Percentiles rank a stretch among this genome's conserved stretches.
Conservation (phyloP, 2,329 filamentous ascomycete genomes). For the Diaporthe destruens region DNA sequence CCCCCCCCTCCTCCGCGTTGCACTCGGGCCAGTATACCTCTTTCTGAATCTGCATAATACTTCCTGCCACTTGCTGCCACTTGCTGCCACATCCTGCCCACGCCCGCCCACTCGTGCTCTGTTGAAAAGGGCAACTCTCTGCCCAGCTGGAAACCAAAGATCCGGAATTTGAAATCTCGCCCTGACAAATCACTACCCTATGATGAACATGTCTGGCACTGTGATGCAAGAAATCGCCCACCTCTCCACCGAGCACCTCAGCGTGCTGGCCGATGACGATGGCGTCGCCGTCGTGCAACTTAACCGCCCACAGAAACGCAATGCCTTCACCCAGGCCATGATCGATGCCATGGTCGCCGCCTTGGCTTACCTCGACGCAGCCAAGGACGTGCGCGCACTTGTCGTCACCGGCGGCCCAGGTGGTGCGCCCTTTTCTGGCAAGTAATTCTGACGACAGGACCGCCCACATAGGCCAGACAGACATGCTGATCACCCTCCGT, state of each 20-base stretch:
- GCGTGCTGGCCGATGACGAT: slow-evolving; percentile 42
- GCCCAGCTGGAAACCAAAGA: neutral
- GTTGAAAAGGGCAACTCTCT: slow-evolving; percentile 30
- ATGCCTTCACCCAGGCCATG: slow-evolving; percentile 67
- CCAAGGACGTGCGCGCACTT: slow-evolving; percentile 51
- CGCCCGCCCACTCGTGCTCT: slow-evolving; percentile 4
- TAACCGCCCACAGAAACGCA: slow-evolving; percentile 68
- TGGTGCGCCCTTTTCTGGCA: slow-evolving; percentile 54
- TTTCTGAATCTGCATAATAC: slow-evolving; percentile 10
- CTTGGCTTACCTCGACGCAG: slow-evolving; percentile 45
- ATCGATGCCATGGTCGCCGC: slow-evolving; percentile 53
- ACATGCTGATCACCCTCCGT: neutral
- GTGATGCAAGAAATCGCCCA: slow-evolving; percentile 25
- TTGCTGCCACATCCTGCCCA: too few species aligned
- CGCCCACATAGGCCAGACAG: neutral
- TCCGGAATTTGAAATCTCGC: slow-evolving; percentile 15
- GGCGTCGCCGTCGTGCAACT: slow-evolving; percentile 63
- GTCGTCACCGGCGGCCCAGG: slow-evolving; percentile 52
- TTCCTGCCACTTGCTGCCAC: neutral
- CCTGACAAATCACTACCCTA: slow-evolving; percentile 17
- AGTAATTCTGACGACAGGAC: slow-evolving; percentile 38
- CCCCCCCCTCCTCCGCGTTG: neutral
- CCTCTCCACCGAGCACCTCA: slow-evolving; percentile 27
- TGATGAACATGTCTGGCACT: slow-evolving; percentile 1
- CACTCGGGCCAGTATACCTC: slow-evolving; percentile 23